Conservation (phyloP, 148 eudicot species). For the Chenopodium formosanum region DNA sequence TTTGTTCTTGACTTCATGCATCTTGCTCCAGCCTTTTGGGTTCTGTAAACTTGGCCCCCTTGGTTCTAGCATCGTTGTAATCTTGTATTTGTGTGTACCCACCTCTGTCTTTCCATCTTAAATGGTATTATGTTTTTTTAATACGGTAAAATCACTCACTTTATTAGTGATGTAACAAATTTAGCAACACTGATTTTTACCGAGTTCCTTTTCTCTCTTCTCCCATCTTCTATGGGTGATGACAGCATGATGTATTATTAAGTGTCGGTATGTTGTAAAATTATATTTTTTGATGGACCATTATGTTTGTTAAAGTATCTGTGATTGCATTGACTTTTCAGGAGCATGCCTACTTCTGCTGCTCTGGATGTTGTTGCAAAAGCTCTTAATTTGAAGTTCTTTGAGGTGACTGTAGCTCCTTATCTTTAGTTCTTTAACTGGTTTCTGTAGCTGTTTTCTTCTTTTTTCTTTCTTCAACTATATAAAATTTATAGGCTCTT, state of each 20-base stretch:
- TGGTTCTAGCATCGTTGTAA: neutral
- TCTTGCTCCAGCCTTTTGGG: conserved; percentile 8
- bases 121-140: neutral
- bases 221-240: neutral
- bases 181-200: neutral
- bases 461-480: neutral
- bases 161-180: neutral
- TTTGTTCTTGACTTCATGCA: neutral
- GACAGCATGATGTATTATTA: neutral
- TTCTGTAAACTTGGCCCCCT: neutral
- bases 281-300: neutral
- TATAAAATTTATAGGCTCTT: neutral
- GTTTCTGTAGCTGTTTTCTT: neutral
- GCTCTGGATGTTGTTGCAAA: conserved; percentile 96
- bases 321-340: conserved; percentile 31
- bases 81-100: neutral
- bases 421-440: neutral
- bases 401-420: conserved; percentile 56
- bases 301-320: conserved; percentile 1
- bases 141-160: neutral
- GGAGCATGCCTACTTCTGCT: conserved; percentile 99
- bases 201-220: neutral
- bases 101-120: neutral
- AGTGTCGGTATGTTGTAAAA: neutral
- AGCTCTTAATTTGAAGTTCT: conserved; percentile 75